phyloP scores from a whole-genome alignment of 2,329 filamentous ascomycete species.

The Claviceps purpurea region DNA sequence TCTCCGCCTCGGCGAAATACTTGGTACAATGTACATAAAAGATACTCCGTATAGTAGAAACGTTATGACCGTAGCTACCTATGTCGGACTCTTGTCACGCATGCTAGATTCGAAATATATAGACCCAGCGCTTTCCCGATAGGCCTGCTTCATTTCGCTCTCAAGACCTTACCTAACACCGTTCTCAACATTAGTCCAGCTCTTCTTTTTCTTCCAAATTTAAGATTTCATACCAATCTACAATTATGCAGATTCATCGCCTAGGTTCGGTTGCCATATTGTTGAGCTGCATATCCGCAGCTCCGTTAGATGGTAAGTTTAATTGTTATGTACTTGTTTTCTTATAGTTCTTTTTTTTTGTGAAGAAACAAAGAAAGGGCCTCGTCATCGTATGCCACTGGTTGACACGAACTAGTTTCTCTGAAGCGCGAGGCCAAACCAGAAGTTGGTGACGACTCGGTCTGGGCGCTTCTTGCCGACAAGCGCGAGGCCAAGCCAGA shows the following conservation, averaged over 20 bases:
- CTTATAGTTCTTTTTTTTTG: background rate
- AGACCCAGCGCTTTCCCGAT: background rate
- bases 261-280: background rate
- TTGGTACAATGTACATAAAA: too few relatives aligned
- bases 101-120: too few relatives aligned
- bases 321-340: too few relatives aligned
- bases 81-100: too few relatives aligned
- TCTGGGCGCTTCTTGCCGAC: background rate
- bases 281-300: background rate
- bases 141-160: too few relatives aligned
- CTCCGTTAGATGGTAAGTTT: background rate
- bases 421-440: background rate
- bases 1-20: too few relatives aligned
- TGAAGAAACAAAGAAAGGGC: too few relatives aligned
- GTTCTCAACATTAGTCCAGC: too few relatives aligned
- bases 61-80: too few relatives aligned
- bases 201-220: background rate
- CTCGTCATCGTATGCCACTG: too few relatives aligned
- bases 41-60: too few relatives aligned
- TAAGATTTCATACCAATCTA: background rate
- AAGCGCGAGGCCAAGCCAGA: background rate
- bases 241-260: background rate
- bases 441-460: background rate
- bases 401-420: background rate
- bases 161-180: too few relatives aligned